Evolutionary conservation across 2,329 filamentous ascomycete species (phyloP), one percentile per base, ranked within the genome.

Genomic region (Clonostachys byssicola): DNA sequence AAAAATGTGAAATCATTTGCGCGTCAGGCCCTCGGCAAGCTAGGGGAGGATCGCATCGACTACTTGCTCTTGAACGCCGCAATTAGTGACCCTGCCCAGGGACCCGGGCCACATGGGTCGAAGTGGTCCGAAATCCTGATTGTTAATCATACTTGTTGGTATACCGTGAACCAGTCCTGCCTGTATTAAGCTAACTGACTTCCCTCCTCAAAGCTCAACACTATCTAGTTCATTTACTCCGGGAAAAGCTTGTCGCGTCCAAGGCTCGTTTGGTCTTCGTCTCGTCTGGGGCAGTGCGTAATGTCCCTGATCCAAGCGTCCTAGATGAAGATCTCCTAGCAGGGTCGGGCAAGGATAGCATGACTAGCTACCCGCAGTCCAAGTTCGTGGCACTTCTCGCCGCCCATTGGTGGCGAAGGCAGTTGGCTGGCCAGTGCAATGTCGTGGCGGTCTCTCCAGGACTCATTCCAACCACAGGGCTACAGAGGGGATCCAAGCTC

Each of bases 391-490:
- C 75, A 51, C 65, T 80, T 0, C 68, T 80, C 1, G 65, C 65
- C 7, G 73, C 76, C 1, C 75, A 80, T 43, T 80, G 75, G 75
- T 80, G 77, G 77, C 74, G 74, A 3, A 74, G 76, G 5, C 63
- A 77, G 52, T 67, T 80, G 14, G 47, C 53, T 1, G 70, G 61
- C 20, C 59, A 63, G 23, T 73, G 68, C 55, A 53, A 60, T 5
- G 71, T 80, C 17, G 67, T 80, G 6, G 77, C 77, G 10, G 75
- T 78, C 7, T 80, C 76, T 9, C 77, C 77, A 0, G 77, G 77
- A 1, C 54, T 80, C 5, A 71, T 80, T 38, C 75, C 75, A 2
- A 53, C 54, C 13, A 79, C 77, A 0, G 68, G 69, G 1, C 60
- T 80, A 14, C 56, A 56, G 0, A 58, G 68, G 5, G 59, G 55